Evolutionary conservation across 192 early-diverging fungal genomes (phyloP).

Genomic region (Coemansia sp.): DNA sequence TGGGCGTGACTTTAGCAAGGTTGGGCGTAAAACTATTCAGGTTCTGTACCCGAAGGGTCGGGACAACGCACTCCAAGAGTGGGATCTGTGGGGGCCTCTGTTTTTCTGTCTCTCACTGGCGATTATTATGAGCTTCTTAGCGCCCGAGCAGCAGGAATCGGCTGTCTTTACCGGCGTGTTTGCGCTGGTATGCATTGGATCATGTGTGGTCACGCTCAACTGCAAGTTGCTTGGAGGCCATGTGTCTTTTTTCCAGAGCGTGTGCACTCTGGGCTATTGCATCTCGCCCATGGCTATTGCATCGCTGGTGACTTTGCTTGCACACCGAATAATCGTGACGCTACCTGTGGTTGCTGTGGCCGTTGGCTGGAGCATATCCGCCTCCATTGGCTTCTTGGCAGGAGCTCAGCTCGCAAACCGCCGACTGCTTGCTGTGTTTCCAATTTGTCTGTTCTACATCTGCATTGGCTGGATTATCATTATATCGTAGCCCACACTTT

Average conservation of each 20-base stretch:
- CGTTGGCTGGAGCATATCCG: constrained; percentile 87
- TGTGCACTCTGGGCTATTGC: constrained; percentile 96
- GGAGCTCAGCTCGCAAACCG: constrained; percentile 85
- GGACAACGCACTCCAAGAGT: constrained; percentile 52
- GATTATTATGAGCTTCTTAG: constrained; percentile 76
- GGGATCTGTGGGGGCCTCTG: constrained; percentile 97
- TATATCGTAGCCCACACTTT: constrained; percentile 55
- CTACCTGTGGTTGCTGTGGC: constrained; percentile 71
- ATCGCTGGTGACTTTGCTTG: constrained; percentile 70
- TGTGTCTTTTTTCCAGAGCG: constrained; percentile 95
- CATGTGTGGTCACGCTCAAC: constrained; percentile 92
- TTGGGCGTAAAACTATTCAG: constrained; percentile 36
- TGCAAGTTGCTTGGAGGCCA: constrained; percentile 91
- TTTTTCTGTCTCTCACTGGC: constrained; percentile 90
- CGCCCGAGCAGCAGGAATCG: constrained; percentile 76
- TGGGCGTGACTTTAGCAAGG: constrained; percentile 58
- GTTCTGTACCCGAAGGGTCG: constrained; percentile 48
- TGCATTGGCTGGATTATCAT: constrained; percentile 92
- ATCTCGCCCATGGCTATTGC: constrained; percentile 88
- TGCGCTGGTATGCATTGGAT: constrained; percentile 93
- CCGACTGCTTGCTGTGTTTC: constrained; percentile 85
- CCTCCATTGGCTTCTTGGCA: constrained; percentile 88
- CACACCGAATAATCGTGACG: constrained; percentile 65
- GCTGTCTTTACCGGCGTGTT: constrained; percentile 90
- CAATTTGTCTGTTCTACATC: constrained; percentile 93